Conservation (phyloP, 2,329 filamentous ascomycete genomes). For the Elsinoe arachidis region DNA sequence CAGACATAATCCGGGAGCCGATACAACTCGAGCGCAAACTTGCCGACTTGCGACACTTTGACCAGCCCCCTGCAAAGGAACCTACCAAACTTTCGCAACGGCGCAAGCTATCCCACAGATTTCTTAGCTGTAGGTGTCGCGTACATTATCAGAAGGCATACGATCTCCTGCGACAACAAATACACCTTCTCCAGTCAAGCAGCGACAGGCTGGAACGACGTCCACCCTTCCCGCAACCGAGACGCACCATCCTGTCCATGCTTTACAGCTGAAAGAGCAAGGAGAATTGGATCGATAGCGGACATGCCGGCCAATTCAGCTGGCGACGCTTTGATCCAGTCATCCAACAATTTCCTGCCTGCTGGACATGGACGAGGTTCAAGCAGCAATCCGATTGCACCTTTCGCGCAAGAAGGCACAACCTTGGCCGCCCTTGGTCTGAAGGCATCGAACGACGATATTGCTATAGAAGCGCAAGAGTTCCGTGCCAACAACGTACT, state of each 20-base stretch:
- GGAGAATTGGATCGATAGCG: slow-evolving; percentile 6
- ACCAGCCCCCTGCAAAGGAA: slow-evolving; percentile 7
- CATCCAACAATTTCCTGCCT: not conserved
- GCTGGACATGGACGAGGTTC: slow-evolving; percentile 1
- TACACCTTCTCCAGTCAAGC: too few relatives aligned
- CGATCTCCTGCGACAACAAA: not conserved
- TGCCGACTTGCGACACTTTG: not conserved
- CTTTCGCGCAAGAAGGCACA: not conserved
- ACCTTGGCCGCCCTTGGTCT: not conserved
- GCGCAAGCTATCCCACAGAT: not conserved
- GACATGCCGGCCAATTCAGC: slow-evolving; percentile 6
- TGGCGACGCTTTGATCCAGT: slow-evolving; percentile 10
- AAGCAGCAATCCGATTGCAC: not conserved
- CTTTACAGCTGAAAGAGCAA: not conserved
- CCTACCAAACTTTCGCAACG: not conserved
- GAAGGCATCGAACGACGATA: not conserved
- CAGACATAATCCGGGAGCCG: not conserved
- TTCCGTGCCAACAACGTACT: not conserved
- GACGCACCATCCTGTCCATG: not conserved
- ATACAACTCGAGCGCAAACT: not conserved
- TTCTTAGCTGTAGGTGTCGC: not conserved
- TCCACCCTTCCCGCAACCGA: not conserved
- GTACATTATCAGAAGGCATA: not conserved
- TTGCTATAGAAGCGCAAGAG: not conserved
- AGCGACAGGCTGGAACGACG: not conserved